Evolutionary conservation across 192 early-diverging fungal species (phyloP).

Genomic region (Coemansia sp.): DNA sequence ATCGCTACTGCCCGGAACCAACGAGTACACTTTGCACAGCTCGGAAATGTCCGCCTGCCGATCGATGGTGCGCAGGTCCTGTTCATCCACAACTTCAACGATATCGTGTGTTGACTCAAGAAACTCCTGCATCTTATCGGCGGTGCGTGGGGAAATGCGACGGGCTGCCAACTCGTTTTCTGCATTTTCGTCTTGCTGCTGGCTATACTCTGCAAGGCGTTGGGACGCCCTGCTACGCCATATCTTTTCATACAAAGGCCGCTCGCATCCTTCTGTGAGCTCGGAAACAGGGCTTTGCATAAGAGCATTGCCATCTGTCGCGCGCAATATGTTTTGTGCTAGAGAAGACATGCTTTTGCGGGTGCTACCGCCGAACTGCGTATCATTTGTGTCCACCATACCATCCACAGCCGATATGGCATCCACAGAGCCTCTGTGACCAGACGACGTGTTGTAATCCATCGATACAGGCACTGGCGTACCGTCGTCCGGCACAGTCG

Average conservation of each 20-base stretch:
- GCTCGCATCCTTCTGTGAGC: constrained; percentile 35
- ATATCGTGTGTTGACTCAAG: constrained; percentile 28
- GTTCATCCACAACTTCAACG: constrained; percentile 4
- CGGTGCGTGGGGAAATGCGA: constrained; percentile 56
- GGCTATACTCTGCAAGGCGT: constrained; percentile 25
- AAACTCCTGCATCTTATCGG: constrained; percentile 60
- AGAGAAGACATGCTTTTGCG: constrained; percentile 25
- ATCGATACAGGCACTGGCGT: constrained; percentile 20
- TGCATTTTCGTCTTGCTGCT: constrained; percentile 24
- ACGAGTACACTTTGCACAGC: constrained; percentile 26
- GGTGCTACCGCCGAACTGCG: constrained; percentile 27
- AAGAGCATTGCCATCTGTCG: constrained; percentile 6
- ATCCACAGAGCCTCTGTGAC: constrained; percentile 9
- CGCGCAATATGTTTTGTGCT: constrained; percentile 35
- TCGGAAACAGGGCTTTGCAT: constrained; percentile 24
- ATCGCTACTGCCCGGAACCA: constrained; percentile 18
- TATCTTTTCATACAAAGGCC: constrained; percentile 30
- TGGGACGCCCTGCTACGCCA: constrained; percentile 43
- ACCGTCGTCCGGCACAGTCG: constrained; percentile 28
- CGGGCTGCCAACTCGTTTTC: constrained; percentile 59
- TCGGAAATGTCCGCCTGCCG: constrained; percentile 30
- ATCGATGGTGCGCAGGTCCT: constrained; percentile 23
- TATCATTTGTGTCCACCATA: neutral
- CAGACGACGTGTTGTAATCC: constrained; percentile 9
- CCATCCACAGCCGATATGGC: constrained; percentile 7